phyloP scores from a whole-genome alignment of 352 stramenopile species.

The Phytophthora palmivora region DNA sequence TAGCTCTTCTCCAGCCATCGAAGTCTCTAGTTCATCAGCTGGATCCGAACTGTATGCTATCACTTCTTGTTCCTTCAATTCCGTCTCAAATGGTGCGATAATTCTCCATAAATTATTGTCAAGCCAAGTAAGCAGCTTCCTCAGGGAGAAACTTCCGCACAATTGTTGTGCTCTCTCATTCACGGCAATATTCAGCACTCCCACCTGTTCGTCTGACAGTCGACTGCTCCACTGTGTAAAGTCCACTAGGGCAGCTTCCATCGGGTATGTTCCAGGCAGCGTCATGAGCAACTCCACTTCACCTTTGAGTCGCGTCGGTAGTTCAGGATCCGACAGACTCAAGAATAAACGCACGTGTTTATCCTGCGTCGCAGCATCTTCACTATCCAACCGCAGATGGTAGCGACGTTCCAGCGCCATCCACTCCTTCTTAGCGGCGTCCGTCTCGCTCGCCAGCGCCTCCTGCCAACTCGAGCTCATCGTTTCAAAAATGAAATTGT shows the following conservation, averaged over 20 bases:
- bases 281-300: conserved; percentile 63
- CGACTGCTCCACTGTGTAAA: conserved; percentile 59
- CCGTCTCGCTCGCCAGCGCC: conserved; percentile 36
- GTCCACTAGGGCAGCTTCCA: conserved; percentile 51
- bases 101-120: conserved; percentile 79
- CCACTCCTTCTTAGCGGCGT: conserved; percentile 62
- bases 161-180: conserved; percentile 45
- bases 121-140: conserved; percentile 84
- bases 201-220: conserved; percentile 46
- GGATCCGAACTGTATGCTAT: background rate
- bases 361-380: conserved; percentile 22
- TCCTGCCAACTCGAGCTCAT: conserved; percentile 34
- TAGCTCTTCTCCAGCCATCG: conserved; percentile 2
- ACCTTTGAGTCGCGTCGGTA: conserved; percentile 57
- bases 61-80: conserved; percentile 1
- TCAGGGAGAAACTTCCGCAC: conserved; percentile 56
- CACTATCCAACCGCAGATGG: conserved; percentile 42
- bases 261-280: conserved; percentile 63
- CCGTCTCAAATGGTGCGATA: conserved; percentile 34
- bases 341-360: conserved; percentile 53
- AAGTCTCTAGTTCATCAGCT: background rate
- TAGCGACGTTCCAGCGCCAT: conserved; percentile 74
- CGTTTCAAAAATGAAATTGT: conserved; percentile 7
- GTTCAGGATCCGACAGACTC: conserved; percentile 67
- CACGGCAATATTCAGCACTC: conserved; percentile 45